Evolutionary conservation across 2,329 filamentous ascomycete species (phyloP).

Genomic region (Hymenoscyphus occultus): DNA sequence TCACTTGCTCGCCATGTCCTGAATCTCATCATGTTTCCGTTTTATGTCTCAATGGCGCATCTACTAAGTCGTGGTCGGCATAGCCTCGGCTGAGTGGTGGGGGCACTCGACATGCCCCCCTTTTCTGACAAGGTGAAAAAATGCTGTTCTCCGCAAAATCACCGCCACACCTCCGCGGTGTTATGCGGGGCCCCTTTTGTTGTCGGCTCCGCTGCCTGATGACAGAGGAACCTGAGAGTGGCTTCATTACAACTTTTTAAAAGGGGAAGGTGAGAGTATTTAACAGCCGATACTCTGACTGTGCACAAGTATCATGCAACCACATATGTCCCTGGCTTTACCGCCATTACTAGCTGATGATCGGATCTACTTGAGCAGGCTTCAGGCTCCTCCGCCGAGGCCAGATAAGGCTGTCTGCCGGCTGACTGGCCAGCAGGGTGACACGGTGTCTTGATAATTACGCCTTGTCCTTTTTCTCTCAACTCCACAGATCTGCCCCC

Average conservation of each 20-base stretch:
- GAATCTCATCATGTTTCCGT: slow-evolving; percentile 6
- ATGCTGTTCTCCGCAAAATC: slow-evolving; percentile 5
- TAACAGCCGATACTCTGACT: neutral
- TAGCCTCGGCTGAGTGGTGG: neutral
- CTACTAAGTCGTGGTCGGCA: neutral
- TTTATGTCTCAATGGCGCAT: neutral
- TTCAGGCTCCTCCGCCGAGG: neutral
- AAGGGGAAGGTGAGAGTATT: neutral
- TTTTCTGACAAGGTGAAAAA: slow-evolving; percentile 1
- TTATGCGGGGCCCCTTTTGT: neutral
- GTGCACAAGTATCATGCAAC: neutral
- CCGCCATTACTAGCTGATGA: neutral
- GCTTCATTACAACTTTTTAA: neutral
- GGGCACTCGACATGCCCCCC: neutral
- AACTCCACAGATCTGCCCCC: neutral
- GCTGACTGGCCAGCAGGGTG: slow-evolving; percentile 1
- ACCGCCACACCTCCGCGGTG: slow-evolving; percentile 5
- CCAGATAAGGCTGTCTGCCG: slow-evolving; percentile 1
- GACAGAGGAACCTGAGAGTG: neutral
- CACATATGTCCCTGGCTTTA: neutral
- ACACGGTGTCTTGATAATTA: neutral
- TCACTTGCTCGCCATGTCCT: neutral
- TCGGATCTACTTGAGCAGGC: slow-evolving; percentile 1
- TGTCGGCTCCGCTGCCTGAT: neutral
- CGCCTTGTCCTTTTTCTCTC: neutral